A percentile compares a stretch with the other conserved stretches of the same genome.
Evolutionary conservation across 2,329 filamentous ascomycete species (phyloP).

Genomic region (Coccinonectria pachysandricola): DNA sequence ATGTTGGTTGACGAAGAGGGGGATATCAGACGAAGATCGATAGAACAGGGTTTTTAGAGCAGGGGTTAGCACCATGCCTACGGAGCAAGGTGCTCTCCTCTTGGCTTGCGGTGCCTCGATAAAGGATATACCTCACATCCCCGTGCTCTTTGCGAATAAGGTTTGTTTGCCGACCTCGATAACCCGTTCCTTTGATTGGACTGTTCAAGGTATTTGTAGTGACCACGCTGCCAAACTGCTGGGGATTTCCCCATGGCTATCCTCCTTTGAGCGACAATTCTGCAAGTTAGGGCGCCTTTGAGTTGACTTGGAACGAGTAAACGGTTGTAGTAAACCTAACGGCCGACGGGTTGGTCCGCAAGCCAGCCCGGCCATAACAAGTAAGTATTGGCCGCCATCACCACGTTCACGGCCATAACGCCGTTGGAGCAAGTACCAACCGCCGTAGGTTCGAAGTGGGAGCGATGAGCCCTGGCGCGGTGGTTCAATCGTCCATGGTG

Average conservation of each 20-base stretch:
- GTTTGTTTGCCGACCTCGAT: conserved; percentile 1
- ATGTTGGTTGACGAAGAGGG: conserved; percentile 4
- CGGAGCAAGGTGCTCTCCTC: conserved; percentile 3
- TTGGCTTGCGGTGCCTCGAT: too few relatives aligned
- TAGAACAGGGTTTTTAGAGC: conserved; percentile 10
- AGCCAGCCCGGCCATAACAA: not conserved
- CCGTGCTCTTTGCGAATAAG: too few relatives aligned
- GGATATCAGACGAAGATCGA: conserved; percentile 5
- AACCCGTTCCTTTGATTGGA: not conserved
- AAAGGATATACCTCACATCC: too few relatives aligned
- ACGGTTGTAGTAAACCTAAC: not conserved
- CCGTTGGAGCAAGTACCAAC: too few relatives aligned
- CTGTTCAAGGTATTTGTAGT: not conserved
- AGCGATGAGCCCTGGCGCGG: too few relatives aligned
- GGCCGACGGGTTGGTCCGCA: not conserved
- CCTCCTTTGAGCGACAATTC: conserved; percentile 1
- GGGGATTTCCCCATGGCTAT: too few relatives aligned
- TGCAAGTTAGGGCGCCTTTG: not conserved
- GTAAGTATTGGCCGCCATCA: too few relatives aligned
- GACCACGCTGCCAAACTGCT: not conserved
- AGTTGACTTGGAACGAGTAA: not conserved
- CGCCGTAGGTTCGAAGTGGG: too few relatives aligned
- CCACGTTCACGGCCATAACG: too few relatives aligned
- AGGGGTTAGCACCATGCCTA: not conserved
- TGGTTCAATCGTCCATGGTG: not conserved